Percentiles rank a stretch among this genome's conserved stretches.
Evolutionary conservation across 75 land plant genomes (phyloP).

Genomic region (Cupressus sempervirens): DNA sequence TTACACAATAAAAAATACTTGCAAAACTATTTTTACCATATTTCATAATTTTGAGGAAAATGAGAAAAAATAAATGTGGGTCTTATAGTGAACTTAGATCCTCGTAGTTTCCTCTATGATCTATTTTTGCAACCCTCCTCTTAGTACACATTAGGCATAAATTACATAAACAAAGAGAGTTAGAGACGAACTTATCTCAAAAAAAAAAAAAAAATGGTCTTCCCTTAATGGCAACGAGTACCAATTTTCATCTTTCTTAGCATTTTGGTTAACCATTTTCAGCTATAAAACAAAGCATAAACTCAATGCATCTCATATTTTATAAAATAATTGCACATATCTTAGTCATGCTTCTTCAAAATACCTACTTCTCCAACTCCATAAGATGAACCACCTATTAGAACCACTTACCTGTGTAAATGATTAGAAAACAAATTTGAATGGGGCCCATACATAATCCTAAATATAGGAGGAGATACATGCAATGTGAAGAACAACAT

Average conservation of each 20-base stretch:
- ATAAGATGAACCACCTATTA: constrained; percentile 73
- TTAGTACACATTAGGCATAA: too few species aligned
- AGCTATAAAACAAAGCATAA: constrained; percentile 5
- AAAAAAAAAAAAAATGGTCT: too few species aligned
- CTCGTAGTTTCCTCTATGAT: too few species aligned
- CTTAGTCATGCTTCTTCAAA: neutral
- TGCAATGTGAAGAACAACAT: too few species aligned
- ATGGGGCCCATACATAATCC: neutral
- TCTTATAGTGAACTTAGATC: too few species aligned
- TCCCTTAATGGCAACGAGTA: too few species aligned
- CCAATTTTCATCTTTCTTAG: constrained; percentile 51
- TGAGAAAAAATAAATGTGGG: too few species aligned
- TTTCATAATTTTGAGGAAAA: neutral
- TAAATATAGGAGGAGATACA: too few species aligned
- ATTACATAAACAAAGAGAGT: too few species aligned
- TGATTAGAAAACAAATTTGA: constrained; percentile 30
- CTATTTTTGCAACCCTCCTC: too few species aligned
- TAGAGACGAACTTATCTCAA: too few species aligned
- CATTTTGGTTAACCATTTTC: constrained; percentile 74
- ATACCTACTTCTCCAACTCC: constrained; percentile 74
- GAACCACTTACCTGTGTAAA: constrained; percentile 51
- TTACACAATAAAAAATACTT: neutral
- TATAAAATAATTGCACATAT: too few species aligned
- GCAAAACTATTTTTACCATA: neutral
- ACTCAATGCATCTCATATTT: neutral